Conservation (phyloP, 1,284 basidiomycete genomes). For the Hypsizygus ulmarius region DNA sequence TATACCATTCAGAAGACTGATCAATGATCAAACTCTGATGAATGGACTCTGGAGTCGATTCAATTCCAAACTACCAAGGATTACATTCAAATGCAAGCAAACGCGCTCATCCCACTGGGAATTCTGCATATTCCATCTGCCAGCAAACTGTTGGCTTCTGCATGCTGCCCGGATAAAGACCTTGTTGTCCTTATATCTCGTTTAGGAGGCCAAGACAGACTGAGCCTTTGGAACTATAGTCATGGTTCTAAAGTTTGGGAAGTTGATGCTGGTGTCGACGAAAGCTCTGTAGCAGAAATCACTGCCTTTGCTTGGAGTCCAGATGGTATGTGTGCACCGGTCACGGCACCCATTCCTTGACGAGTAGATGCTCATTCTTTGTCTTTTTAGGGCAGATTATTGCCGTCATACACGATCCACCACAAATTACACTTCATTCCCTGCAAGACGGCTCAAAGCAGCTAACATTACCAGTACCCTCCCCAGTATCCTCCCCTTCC, state of each 20-base stretch:
- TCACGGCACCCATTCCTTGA: too few relatives aligned
- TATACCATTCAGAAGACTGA: too few relatives aligned
- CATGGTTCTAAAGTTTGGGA: conserved; percentile 80
- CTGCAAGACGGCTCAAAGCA: conserved; percentile 68
- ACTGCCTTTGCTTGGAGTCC: conserved; percentile 75
- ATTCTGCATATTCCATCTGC: conserved; percentile 52
- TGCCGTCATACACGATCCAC: conserved; percentile 69
- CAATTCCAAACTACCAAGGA: too few relatives aligned
- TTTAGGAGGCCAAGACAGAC: conserved; percentile 59
- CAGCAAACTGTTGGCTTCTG: conserved; percentile 54
- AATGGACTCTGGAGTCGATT: too few relatives aligned
- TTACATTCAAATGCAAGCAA: conserved; percentile 34
- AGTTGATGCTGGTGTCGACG: conserved; percentile 52
- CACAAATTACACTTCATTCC: conserved; percentile 66
- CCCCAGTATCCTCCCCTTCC: conserved; percentile 27
- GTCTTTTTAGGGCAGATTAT: conserved; percentile 61
- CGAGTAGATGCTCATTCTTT: conserved; percentile 6
- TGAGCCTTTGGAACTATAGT: conserved; percentile 73
- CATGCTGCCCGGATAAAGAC: conserved; percentile 85
- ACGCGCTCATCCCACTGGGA: conserved; percentile 57
- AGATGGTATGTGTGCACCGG: conserved; percentile 53
- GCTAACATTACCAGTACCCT: conserved; percentile 39
- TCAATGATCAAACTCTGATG: too few relatives aligned
- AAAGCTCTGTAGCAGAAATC: conserved; percentile 45
- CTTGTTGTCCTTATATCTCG: conserved; percentile 65